Evolutionary conservation across 169 alveolate genomes (phyloP).

Genomic region (Besnoitia besnoiti): DNA sequence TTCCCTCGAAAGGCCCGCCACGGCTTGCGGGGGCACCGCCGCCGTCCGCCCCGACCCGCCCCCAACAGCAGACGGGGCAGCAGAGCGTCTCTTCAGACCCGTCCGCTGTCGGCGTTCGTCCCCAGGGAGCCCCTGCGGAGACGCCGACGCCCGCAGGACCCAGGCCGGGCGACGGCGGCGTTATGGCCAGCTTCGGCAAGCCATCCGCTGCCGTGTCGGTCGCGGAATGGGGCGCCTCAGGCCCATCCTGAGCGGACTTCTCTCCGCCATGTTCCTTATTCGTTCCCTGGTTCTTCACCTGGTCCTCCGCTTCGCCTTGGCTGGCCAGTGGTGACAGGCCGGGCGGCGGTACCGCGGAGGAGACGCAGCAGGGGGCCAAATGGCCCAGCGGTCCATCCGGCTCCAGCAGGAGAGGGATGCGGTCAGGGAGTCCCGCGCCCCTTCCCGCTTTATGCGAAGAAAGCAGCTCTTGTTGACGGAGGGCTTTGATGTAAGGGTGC

Average conservation of each 20-base stretch:
- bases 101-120: background rate
- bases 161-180: no score
- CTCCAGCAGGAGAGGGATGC: slow-evolving; percentile 53
- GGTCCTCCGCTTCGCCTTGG: background rate
- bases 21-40: background rate
- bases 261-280: no score
- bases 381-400: slow-evolving; percentile 61
- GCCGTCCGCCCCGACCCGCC: background rate
- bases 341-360: slow-evolving; percentile 28
- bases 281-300: no score
- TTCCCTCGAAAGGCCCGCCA: background rate
- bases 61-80: background rate
- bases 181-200: no score
- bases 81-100: background rate
- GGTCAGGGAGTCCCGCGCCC: background rate
- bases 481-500: slow-evolving; percentile 3
- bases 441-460: background rate
- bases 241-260: no score
- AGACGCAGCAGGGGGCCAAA: slow-evolving; percentile 47
- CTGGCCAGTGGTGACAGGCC: slow-evolving; percentile 14
- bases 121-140: background rate
- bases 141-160: slow-evolving; percentile 6
- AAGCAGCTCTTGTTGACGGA: background rate
- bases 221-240: background rate
- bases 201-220: no score